Conservation (phyloP, 768 basidiomycete species). For the Epithele typhae region DNA sequence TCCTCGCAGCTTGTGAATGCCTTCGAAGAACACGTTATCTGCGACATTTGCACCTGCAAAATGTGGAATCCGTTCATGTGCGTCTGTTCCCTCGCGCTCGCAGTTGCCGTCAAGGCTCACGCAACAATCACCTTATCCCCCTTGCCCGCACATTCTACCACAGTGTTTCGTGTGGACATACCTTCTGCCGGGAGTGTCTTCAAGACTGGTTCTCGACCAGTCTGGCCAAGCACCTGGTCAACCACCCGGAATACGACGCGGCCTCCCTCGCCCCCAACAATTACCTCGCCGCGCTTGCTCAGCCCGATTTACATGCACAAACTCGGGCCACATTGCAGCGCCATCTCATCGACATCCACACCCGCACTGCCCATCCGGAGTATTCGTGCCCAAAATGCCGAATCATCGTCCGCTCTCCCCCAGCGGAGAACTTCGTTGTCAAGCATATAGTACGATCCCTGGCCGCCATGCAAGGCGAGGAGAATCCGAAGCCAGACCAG, state of each 20-base stretch:
- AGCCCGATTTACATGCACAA: slow-evolving; percentile 2
- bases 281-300: slow-evolving; percentile 8
- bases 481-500: slow-evolving; percentile 28
- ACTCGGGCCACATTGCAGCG: slow-evolving; percentile 7
- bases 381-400: slow-evolving; percentile 73
- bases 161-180: slow-evolving; percentile 69
- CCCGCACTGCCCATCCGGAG: slow-evolving; percentile 35
- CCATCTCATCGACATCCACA: slow-evolving; percentile 5
- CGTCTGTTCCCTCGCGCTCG: slow-evolving; percentile 21
- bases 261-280: slow-evolving; percentile 4
- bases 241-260: slow-evolving; percentile 41
- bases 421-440: slow-evolving; percentile 57
- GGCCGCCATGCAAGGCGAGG: slow-evolving; percentile 45
- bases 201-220: slow-evolving; percentile 48
- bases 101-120: not conserved
- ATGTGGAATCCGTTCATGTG: slow-evolving; percentile 71
- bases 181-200: slow-evolving; percentile 61
- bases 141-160: no score
- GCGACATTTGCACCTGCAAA: slow-evolving; percentile 59
- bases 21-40: slow-evolving; percentile 52
- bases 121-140: no score
- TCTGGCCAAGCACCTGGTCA: slow-evolving; percentile 43
- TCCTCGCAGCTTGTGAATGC: slow-evolving; percentile 6
- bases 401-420: slow-evolving; percentile 40
- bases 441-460: slow-evolving; percentile 53